These are phyloP conservation scores for Diaporthe sp. DNA, from an alignment of 2,329 filamentous ascomycete genomes.

Conservation along the genomic window DNA sequence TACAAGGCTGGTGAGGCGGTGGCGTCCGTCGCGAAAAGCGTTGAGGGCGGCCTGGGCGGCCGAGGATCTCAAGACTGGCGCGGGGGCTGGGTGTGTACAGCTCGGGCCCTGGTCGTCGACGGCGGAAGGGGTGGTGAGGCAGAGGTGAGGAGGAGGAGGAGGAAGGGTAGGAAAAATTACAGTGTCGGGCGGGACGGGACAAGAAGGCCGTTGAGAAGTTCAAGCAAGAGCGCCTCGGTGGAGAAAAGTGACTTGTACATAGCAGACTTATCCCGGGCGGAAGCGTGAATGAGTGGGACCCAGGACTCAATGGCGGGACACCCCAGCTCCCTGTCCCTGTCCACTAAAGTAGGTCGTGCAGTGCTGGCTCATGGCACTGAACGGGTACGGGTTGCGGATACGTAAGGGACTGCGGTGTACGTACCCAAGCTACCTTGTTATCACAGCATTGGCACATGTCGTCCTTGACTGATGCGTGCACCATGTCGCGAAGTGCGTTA, in stretches of 20 bases:
- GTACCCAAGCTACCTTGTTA: background rate
- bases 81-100: conserved; percentile 6
- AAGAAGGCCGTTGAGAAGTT: conserved; percentile 9
- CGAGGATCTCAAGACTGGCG: conserved; percentile 9
- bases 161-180: background rate
- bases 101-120: conserved; percentile 12
- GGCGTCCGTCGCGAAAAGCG: conserved; percentile 17
- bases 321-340: conserved; percentile 3
- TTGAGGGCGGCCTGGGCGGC: conserved; percentile 16
- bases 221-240: conserved; percentile 11
- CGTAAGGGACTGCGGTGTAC: background rate
- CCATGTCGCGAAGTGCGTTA: conserved; percentile 17
- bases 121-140: background rate
- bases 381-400: background rate
- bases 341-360: background rate
- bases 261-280: conserved; percentile 9
- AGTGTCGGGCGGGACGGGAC: conserved; percentile 10
- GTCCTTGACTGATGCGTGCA: conserved; percentile 4
- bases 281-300: conserved; percentile 22
- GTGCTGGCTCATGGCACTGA: background rate
- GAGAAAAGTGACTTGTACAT: conserved; percentile 30
- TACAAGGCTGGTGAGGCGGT: conserved; percentile 5
- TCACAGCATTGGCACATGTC: conserved; percentile 5
- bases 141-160: background rate
- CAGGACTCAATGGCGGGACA: conserved; percentile 26